Evolutionary conservation across 495 filamentous ascomycete species (phyloP).

Genomic region (Xylaria nigripes): DNA sequence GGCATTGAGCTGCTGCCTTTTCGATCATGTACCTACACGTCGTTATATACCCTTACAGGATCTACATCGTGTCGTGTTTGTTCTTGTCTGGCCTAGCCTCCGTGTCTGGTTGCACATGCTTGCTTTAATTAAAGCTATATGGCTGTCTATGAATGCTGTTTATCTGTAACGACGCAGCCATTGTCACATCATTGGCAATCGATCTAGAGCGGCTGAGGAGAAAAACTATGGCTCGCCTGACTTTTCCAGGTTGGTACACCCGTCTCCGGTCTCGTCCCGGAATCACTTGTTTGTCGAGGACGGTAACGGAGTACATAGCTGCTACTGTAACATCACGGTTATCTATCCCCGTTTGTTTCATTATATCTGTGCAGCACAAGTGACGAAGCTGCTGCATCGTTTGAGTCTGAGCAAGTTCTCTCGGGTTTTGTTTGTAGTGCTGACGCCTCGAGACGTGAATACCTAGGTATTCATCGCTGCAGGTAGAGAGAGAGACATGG

Average conservation of each 20-base stretch:
- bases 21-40: not conserved
- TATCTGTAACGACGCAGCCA: not conserved
- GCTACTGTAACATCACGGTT: not conserved
- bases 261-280: not conserved
- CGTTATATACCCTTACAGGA: not conserved
- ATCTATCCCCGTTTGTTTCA: too few relatives aligned
- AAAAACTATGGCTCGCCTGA: not conserved
- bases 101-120: not conserved
- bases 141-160: not conserved
- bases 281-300: not conserved
- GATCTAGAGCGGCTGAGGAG: not conserved
- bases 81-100: constrained; percentile 4
- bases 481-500: not conserved
- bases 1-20: not conserved
- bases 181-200: constrained; percentile 2
- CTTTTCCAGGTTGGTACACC: not conserved
- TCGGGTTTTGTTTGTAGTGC: too few relatives aligned
- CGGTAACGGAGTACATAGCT: not conserved
- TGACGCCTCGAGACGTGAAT: too few relatives aligned
- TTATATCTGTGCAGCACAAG: too few relatives aligned
- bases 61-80: not conserved
- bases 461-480: too few relatives aligned
- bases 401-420: too few relatives aligned
- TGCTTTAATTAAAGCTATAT: constrained; percentile 4
- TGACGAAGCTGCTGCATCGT: too few relatives aligned